Base-by-base conservation (phyloP, 2,329 filamentous ascomycete species). In the Acephala macrosclerotiorum region DNA sequence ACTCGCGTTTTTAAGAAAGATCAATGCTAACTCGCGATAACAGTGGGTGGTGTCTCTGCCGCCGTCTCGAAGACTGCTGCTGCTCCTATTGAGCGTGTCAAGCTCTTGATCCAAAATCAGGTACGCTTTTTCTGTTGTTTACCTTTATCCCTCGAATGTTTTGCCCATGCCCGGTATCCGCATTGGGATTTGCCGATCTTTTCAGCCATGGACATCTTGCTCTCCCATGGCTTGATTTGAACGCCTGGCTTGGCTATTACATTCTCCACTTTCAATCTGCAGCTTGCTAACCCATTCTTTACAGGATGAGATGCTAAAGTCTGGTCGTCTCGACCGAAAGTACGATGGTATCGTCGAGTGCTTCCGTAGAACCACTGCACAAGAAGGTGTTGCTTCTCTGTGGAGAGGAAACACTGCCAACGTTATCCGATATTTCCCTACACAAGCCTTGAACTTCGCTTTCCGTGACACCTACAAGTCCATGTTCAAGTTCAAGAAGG, bases 381-480 rank as follows among this genome's bases (percentile, higher is more conserved):
- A 92, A 74, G 96, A 99, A 89, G 96, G 96, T 92, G 85, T 96
- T 78, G 90, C 96, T 83, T 90, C 95, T 74, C 89, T 99, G 79
- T 99, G 96, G 96, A 91, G 96, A 90, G 96, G 96, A 86, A 99
- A 99, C 93, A 99, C 96, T 82, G 96, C 96, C 93, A 99, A 99
- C 91, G 96, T 99, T 85, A 97, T 99, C 89, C 96, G 96, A 92
- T 99, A 99, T 89, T 99, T 99, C 93, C 96, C 96, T 77, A 99
- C 96, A 83, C 96, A 99, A 90, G 96, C 96, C 79, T 89, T 99
- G 83, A 99, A 99, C 94, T 99, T 99, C 82, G 96, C 96, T 83
- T 99, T 99, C 96, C 96, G 96, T 85, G 96, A 99, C 85, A 97
- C 96, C 91, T 99, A 97, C 94, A 99, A 99, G 94, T 89, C 91